Conservation (phyloP, 2,329 filamentous ascomycete species). For the Phaeosphaeria sp. region DNA sequence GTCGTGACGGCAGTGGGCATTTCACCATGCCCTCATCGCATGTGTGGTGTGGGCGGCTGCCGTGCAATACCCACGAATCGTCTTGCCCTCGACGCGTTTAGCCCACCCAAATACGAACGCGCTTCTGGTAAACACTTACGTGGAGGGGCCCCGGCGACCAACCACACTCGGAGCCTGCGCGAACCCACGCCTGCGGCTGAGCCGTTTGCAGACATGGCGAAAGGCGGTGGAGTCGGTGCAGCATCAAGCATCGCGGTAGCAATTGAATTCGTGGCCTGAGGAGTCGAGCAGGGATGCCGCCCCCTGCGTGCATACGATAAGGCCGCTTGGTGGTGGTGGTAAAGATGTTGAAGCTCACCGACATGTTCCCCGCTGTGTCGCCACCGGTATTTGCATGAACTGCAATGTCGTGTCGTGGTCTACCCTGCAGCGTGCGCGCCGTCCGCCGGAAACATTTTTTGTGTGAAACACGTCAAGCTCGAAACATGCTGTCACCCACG, state of each 20-base stretch:
- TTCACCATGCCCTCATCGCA: slow-evolving; percentile 9
- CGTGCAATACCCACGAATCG: slow-evolving; percentile 15
- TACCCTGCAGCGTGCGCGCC: not conserved
- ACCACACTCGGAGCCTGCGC: slow-evolving; percentile 16
- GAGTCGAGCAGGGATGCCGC: slow-evolving; percentile 19
- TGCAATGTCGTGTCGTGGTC: not conserved
- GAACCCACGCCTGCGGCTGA: slow-evolving; percentile 36
- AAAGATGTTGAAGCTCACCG: slow-evolving; percentile 29
- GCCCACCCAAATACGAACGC: slow-evolving; percentile 25
- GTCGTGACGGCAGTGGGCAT: slow-evolving; percentile 15
- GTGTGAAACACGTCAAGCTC: not conserved
- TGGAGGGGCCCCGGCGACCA: slow-evolving; percentile 12
- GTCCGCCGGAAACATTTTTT: not conserved
- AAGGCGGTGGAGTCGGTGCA: slow-evolving; percentile 27
- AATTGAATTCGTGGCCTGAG: slow-evolving; percentile 16
- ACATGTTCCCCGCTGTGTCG: slow-evolving; percentile 12
- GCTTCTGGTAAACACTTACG: slow-evolving; percentile 25
- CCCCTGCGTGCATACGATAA: slow-evolving; percentile 34
- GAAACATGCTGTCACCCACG: not conserved
- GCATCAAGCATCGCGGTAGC: slow-evolving; percentile 6
- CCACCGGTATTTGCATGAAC: not conserved
- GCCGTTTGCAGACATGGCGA: slow-evolving; percentile 36
- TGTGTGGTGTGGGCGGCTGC: slow-evolving; percentile 13
- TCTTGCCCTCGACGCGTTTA: slow-evolving; percentile 26
- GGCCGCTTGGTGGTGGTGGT: slow-evolving; percentile 19